phyloP scores from a whole-genome alignment of 176 grass and related monocot genomes.

The Ensete ventricosum region DNA sequence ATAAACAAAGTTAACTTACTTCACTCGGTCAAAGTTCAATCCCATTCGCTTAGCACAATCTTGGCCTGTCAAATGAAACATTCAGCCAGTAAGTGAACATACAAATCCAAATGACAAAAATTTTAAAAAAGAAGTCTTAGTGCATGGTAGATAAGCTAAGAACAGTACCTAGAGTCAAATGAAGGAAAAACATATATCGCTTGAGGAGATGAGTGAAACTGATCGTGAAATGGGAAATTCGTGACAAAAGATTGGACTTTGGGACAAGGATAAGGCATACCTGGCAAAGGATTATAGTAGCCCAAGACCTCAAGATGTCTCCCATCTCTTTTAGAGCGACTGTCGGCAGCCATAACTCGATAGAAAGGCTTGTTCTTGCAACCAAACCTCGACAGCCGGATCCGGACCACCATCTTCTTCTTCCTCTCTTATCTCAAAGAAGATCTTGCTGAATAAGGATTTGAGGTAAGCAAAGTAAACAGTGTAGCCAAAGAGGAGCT shows the following conservation, averaged over 20 bases:
- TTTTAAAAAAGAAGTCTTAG: no score
- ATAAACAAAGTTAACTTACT: slow-evolving; percentile 33
- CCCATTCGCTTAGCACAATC: slow-evolving; percentile 89
- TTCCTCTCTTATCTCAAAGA: neutral
- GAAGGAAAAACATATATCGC: no score
- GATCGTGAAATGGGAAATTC: neutral
- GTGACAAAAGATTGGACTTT: neutral
- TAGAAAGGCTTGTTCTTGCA: slow-evolving; percentile 77
- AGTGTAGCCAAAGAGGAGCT: no score
- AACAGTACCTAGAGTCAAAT: no score
- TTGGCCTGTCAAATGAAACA: slow-evolving; percentile 30
- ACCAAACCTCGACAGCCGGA: slow-evolving; percentile 62
- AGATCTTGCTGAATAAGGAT: neutral
- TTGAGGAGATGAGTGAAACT: neutral
- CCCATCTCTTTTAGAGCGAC: slow-evolving; percentile 64
- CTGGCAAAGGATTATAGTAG: slow-evolving; percentile 78
- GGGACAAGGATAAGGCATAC: neutral
- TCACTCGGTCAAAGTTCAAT: slow-evolving; percentile 76
- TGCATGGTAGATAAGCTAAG: no score
- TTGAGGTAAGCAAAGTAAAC: no score
- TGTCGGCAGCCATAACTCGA: slow-evolving; percentile 73
- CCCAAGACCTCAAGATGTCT: slow-evolving; percentile 81
- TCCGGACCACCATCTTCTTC: slow-evolving; percentile 56
- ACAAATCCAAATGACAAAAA: neutral
- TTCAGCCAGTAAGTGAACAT: neutral